Evolutionary conservation across 768 basidiomycete genomes (phyloP).

Genomic region (Dendrothele bispora): DNA sequence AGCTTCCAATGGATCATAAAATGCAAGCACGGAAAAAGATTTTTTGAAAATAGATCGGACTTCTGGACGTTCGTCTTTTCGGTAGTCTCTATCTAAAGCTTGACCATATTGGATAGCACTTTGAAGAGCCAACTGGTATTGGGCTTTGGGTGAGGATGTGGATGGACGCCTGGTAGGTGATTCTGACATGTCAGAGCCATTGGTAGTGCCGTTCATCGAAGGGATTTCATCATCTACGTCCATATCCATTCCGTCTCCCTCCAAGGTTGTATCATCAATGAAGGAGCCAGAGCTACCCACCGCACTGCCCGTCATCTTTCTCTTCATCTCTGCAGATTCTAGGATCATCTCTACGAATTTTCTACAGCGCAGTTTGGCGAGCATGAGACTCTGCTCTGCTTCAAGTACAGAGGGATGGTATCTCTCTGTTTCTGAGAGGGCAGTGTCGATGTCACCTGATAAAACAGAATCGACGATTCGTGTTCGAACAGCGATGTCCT

Average conservation of each 20-base stretch:
- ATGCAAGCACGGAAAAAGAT: constrained; percentile 80
- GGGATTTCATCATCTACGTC: constrained; percentile 51
- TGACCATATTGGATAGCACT: constrained; percentile 76
- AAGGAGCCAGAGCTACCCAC: constrained; percentile 25
- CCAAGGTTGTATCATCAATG: constrained; percentile 34
- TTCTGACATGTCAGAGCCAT: constrained; percentile 12
- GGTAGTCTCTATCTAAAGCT: constrained; percentile 65
- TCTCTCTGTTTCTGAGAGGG: constrained; percentile 52
- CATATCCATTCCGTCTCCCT: constrained; percentile 57
- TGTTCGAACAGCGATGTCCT: constrained; percentile 68
- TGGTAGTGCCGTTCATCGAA: constrained; percentile 2
- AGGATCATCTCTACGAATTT: constrained; percentile 84
- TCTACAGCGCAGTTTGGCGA: constrained; percentile 82
- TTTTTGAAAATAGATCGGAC: constrained; percentile 68
- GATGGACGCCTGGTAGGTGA: constrained; percentile 18
- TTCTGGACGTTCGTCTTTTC: constrained; percentile 58
- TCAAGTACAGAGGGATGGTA: constrained; percentile 67
- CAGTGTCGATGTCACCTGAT: constrained; percentile 69
- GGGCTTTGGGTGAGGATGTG: constrained; percentile 19
- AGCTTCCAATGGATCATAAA: constrained; percentile 68
- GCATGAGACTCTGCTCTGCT: constrained; percentile 65
- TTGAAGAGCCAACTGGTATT: constrained; percentile 60
- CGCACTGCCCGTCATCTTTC: constrained; percentile 48
- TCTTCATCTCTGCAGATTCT: constrained; percentile 68
- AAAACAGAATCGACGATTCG: constrained; percentile 68